Percentiles rank a stretch among this genome's conserved stretches.
Conservation (phyloP, 2,329 filamentous ascomycete species). For the Ophiocordyceps sinensis region DNA sequence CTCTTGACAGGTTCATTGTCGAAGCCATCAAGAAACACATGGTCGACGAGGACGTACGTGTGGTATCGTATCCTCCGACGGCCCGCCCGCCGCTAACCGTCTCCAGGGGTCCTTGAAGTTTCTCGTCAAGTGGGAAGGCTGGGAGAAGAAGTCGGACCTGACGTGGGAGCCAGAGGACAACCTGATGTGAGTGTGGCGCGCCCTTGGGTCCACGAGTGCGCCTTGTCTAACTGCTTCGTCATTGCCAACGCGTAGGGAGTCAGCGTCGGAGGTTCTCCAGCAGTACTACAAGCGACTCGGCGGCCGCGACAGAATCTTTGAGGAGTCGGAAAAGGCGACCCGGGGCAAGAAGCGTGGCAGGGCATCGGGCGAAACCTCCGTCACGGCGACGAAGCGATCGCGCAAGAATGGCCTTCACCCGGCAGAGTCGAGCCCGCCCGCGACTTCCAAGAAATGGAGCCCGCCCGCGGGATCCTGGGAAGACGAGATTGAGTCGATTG, state of each 20-base stretch:
- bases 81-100: conserved; percentile 21
- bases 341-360: conserved; percentile 45
- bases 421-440: conserved; percentile 30
- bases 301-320: conserved; percentile 42
- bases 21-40: conserved; percentile 58
- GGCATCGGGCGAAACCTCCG: conserved; percentile 22
- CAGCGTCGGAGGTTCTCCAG: conserved; percentile 43
- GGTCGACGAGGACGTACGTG: conserved; percentile 38
- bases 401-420: conserved; percentile 36
- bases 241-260: conserved; percentile 26
- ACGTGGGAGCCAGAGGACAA: conserved; percentile 75
- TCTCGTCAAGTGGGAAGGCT: conserved; percentile 72
- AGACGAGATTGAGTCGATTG: conserved; percentile 53
- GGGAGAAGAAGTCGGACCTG: conserved; percentile 50
- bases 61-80: conserved; percentile 14
- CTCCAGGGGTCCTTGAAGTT: conserved; percentile 39
- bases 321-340: conserved; percentile 32
- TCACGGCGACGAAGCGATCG: conserved; percentile 26
- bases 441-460: conserved; percentile 37
- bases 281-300: conserved; percentile 51
- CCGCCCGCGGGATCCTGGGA: conserved; percentile 68
- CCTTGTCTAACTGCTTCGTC: neutral
- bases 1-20: conserved; percentile 48
- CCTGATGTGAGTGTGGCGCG: conserved; percentile 12
- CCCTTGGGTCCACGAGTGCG: neutral